These are phyloP conservation scores for Aspergillus heteromorphus DNA, from an alignment of 495 filamentous ascomycete species.

Conservation along the genomic window DNA sequence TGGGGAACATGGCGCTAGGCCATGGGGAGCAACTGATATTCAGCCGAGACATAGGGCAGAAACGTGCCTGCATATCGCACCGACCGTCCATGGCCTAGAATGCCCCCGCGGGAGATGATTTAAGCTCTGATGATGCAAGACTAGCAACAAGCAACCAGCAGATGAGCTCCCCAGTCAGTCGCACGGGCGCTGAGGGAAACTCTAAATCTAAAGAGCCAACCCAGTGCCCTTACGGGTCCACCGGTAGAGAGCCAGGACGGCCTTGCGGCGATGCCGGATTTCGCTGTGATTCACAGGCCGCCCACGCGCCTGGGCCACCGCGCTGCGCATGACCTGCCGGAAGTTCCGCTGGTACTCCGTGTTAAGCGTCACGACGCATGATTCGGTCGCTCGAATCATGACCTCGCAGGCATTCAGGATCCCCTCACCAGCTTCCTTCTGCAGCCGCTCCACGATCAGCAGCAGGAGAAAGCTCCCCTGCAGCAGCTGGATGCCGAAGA, in stretches of 20 bases:
- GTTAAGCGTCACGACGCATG: constrained; percentile 77
- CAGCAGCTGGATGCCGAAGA: constrained; percentile 80
- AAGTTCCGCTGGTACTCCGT: constrained; percentile 86
- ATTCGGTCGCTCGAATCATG: constrained; percentile 79
- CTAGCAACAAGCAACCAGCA: neutral
- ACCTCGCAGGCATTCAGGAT: constrained; percentile 82
- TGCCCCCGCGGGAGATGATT: neutral
- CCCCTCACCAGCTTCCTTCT: constrained; percentile 71
- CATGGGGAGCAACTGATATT: neutral
- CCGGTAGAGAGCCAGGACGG: constrained; percentile 67
- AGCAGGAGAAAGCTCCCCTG: constrained; percentile 79
- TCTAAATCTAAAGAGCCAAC: constrained; percentile 51
- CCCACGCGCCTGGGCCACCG: constrained; percentile 70
- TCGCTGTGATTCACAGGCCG: constrained; percentile 70
- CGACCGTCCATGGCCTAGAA: neutral
- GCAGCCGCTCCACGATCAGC: constrained; percentile 76
- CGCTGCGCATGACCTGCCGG: constrained; percentile 77
- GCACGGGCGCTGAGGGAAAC: neutral
- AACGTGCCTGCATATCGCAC: neutral
- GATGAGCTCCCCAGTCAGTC: neutral
- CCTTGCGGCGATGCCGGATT: constrained; percentile 67
- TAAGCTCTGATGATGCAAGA: neutral
- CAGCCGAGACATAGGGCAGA: neutral
- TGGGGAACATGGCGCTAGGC: neutral
- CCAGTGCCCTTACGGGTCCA: constrained; percentile 79